Conservation (phyloP, 108 stramenopile genomes). For the Cyclotella distinguenda region DNA sequence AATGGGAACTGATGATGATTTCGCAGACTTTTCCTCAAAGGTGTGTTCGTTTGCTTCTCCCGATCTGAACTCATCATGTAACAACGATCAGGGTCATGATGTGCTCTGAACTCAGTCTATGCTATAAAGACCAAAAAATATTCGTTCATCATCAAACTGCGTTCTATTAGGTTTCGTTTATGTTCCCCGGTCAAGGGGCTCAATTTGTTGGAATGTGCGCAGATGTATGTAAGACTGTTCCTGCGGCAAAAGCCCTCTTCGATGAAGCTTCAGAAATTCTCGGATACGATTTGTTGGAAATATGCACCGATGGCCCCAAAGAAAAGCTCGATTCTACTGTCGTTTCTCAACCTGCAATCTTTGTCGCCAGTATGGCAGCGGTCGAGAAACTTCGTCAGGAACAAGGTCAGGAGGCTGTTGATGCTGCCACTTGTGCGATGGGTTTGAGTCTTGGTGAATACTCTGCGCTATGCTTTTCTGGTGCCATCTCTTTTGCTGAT, state of each 20-base stretch:
- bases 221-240: slow-evolving; percentile 80
- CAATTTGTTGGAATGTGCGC: slow-evolving; percentile 92
- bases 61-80: neutral
- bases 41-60: slow-evolving; percentile 14
- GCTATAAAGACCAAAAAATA: neutral
- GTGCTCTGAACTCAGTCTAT: too few species aligned
- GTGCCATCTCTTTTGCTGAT: slow-evolving; percentile 95
- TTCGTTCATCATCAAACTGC: neutral
- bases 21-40: slow-evolving; percentile 83
- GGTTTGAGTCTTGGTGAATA: slow-evolving; percentile 96
- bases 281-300: slow-evolving; percentile 93
- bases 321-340: slow-evolving; percentile 94
- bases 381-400: slow-evolving; percentile 93
- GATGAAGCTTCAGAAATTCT: slow-evolving; percentile 94
- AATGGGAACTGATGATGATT: slow-evolving; percentile 78
- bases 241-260: slow-evolving; percentile 92
- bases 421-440: slow-evolving; percentile 94
- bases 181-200: slow-evolving; percentile 96
- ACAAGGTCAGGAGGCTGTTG: slow-evolving; percentile 85
- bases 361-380: slow-evolving; percentile 97
- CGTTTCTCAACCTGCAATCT: slow-evolving; percentile 97
- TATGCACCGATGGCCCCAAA: slow-evolving; percentile 92
- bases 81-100: neutral
- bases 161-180: slow-evolving; percentile 67
- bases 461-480: slow-evolving; percentile 97